Evolutionary conservation across 305 asterid species (phyloP).

Genomic region (Andrographis paniculata): DNA sequence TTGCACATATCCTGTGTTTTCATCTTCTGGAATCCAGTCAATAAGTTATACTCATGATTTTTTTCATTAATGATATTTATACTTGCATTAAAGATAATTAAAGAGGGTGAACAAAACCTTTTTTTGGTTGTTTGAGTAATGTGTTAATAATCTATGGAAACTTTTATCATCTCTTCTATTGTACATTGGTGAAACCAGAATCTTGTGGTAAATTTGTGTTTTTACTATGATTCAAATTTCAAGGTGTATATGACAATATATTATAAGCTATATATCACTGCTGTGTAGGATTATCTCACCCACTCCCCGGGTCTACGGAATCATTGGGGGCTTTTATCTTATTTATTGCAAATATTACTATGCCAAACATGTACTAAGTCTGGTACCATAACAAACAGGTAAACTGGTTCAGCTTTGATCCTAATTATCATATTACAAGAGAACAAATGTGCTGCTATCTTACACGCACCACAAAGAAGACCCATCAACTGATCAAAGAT

Average conservation of each 20-base stretch:
- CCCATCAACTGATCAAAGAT: conserved; percentile 81
- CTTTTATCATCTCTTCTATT: no score
- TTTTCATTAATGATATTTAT: conserved; percentile 8
- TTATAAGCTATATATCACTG: no score
- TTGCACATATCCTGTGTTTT: conserved; percentile 8
- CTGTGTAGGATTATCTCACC: no score
- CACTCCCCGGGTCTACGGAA: no score
- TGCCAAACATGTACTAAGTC: conserved; percentile 14
- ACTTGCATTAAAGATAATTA: no score
- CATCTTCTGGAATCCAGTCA: conserved; percentile 5
- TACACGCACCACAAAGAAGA: conserved; percentile 85
- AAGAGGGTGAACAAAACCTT: no score
- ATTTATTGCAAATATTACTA: conserved; percentile 3
- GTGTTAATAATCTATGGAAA: no score
- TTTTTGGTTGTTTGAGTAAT: no score
- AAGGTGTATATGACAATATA: no score
- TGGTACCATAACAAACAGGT: conserved; percentile 44
- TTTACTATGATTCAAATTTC: no score
- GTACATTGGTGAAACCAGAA: no score
- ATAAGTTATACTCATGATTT: conserved; percentile 14
- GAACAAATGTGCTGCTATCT: conserved; percentile 98
- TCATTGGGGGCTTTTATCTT: conserved; percentile 1
- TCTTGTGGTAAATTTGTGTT: no score
- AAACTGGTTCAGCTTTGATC: conserved; percentile 98
- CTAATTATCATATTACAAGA: conserved; percentile 69